Evolutionary conservation across 208 protist genomes (phyloP), one percentile per base, ranked within the genome.

Genomic region (Leishmania tropica): DNA sequence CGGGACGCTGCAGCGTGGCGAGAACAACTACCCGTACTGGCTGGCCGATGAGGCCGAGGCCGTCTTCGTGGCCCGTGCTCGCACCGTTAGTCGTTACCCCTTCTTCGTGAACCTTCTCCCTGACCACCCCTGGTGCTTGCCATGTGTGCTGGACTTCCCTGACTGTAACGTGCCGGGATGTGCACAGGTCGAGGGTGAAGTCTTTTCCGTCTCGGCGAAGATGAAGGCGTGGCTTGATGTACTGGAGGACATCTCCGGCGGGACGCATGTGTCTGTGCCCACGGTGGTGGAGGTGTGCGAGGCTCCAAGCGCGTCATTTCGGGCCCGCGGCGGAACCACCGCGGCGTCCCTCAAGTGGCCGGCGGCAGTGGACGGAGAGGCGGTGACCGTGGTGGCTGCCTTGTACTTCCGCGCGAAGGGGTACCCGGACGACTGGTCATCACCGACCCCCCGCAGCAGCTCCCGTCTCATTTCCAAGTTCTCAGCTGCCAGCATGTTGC

Each of bases 1-100:
- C 83, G 92, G 92, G 42, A 94, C 92, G 75, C 87, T 95, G 45
- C 85, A 88, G 81, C 86, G 92, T 15, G 88, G 88, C 2, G 87
- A 95, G 83, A 94, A 89, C 77, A 84, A 95, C 81, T 95, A 95
- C 79, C 77, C 87, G 11, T 92, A 87, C 72, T 95, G 92, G 90
- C 77, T 95, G 68, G 92, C 87, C 3, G 81, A 94, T 71, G 83
- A 81, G 13, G 35, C 72, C 13, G 83, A 92, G 70, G 87, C 90
- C 15, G 62, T 79, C 31, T 95, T 94, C 72, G 74, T 95, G 24
- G 81, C 83, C 8, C 79, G 75, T 53, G 90, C 84, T 28, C 75
- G 80, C 40, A 95, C 92, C 5, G 64, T 81, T 15, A 78, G 84
- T 37, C 83, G 84, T 45, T 94, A 94, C 76, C 92, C 92, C 24